phyloP scores from a whole-genome alignment of 2,329 filamentous ascomycete genomes.

The Colletotrichum shisoi region DNA sequence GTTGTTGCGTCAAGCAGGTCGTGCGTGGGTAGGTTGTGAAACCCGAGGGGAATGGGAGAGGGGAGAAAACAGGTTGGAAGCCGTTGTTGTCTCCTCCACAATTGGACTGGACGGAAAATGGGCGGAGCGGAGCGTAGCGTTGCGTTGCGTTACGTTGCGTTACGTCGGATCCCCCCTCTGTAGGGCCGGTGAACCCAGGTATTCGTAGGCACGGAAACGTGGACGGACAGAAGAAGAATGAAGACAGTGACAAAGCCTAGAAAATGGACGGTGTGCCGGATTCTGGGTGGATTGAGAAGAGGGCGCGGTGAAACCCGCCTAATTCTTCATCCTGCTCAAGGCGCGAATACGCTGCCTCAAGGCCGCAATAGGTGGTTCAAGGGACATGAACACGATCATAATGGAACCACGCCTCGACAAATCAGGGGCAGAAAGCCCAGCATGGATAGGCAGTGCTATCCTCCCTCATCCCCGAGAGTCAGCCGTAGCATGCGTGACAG shows the following conservation, averaged over 20 bases:
- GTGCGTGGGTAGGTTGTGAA: conserved; percentile 26
- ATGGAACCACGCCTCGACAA: background rate
- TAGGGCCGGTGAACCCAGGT: conserved; percentile 2
- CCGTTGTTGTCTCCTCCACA: conserved; percentile 36
- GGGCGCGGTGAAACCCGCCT: no score
- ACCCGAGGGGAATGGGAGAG: conserved; percentile 20
- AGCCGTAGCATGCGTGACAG: background rate
- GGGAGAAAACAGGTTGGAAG: conserved; percentile 29
- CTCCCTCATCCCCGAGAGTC: background rate
- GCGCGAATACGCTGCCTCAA: background rate
- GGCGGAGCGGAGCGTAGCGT: conserved; percentile 25
- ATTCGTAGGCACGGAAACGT: background rate
- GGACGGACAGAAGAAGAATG: background rate
- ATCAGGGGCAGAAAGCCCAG: background rate
- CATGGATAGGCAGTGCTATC: background rate
- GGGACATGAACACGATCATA: background rate
- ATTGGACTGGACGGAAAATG: conserved; percentile 21
- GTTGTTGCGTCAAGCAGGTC: conserved; percentile 29
- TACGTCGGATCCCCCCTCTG: conserved; percentile 6
- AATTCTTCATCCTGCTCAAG: background rate
- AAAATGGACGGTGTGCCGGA: background rate
- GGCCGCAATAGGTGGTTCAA: background rate
- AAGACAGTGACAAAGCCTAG: background rate
- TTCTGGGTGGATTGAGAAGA: background rate
- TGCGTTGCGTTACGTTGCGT: conserved; percentile 12